These are phyloP conservation scores for Atkinsonella texensis DNA, from an alignment of 2,329 filamentous ascomycete genomes.

Conservation along the genomic window DNA sequence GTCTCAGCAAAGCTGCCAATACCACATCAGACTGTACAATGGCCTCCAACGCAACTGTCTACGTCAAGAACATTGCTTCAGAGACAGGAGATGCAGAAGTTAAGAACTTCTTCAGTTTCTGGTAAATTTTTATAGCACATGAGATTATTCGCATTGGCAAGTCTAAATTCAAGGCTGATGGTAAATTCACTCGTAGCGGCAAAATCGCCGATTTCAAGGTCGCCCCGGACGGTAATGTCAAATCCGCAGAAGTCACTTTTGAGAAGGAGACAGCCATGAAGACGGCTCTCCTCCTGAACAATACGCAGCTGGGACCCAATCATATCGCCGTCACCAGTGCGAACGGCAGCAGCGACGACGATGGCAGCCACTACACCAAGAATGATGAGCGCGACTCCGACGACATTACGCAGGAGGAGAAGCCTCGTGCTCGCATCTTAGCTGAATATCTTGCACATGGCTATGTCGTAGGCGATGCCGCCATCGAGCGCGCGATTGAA, in stretches of 20 bases:
- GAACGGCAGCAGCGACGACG: conserved; percentile 53
- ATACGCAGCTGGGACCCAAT: conserved; percentile 83
- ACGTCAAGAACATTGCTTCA: conserved; percentile 79
- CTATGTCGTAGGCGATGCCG: conserved; percentile 65
- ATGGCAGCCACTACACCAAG: conserved; percentile 41
- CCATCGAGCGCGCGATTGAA: conserved; percentile 71
- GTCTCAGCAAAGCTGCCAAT: too few species aligned
- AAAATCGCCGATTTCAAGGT: conserved; percentile 82
- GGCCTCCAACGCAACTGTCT: conserved; percentile 32
- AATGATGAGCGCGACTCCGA: conserved; percentile 47
- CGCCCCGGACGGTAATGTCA: conserved; percentile 53
- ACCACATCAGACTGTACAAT: not conserved
- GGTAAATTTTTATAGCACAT: conserved; percentile 37
- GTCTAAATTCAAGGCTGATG: not conserved
- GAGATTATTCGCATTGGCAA: not conserved
- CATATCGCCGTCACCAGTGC: conserved; percentile 65
- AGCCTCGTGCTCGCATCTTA: conserved; percentile 84
- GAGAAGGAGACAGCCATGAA: conserved; percentile 95
- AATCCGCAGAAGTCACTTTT: conserved; percentile 86
- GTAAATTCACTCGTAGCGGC: conserved; percentile 49
- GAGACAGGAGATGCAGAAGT: conserved; percentile 83
- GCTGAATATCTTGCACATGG: conserved; percentile 96
- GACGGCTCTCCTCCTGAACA: conserved; percentile 91
- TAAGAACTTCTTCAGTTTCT: conserved; percentile 94
- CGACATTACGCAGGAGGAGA: conserved; percentile 87